Evolutionary conservation across 169 alveolate genomes (phyloP), one percentile per base, ranked within the genome.

Genomic region (Plasmodium fragile): DNA sequence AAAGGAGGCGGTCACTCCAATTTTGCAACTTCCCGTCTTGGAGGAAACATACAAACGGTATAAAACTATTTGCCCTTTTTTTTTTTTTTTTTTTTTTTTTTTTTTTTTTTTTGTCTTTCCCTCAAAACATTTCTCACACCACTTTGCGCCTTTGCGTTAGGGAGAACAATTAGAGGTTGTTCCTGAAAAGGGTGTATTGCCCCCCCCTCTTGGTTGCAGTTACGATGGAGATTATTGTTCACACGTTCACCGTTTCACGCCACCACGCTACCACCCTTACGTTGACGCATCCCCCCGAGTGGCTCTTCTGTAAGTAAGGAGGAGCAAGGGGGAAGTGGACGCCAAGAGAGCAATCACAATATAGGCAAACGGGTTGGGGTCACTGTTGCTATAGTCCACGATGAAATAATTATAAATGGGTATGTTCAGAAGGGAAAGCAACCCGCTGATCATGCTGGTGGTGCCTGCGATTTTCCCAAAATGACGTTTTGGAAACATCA

Each of bases 401-500:
- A 85, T 85, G 45, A 49, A 83, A 10, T 81, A 77, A 81, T 95
- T 89, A 25, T 81, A 95, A 78, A 95, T 87, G 5, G 94, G 93
- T 28, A 83, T 94, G 39, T 95, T 85, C n/a, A 93, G 18, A n/a
- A 93, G 92, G 41, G 97, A 95, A 4, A 93, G 30, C 55, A 95
- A 71, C 1, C 97, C 97, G 36, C 97, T 95, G 32, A 92, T 78
- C 89, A 94, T 75, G 77, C 83, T 87, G 43, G 94, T 92, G 18
- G 89, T 92, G 53, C 97, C 97, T 59, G 94, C 92, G 1, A 95
- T 90, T 70, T 92, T 92, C 8, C 97, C 97, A 59, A 95, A 95
- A 45, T 92, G 95, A 25, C 65, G 41, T 2, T 92, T 90, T 3
- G 96, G 94, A 71, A 95, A 95, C 83, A 85, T 92, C 10, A 77